These are phyloP conservation scores for Tulasnella sp. DNA, from an alignment of 768 basidiomycete species.

Conservation along the genomic window DNA sequence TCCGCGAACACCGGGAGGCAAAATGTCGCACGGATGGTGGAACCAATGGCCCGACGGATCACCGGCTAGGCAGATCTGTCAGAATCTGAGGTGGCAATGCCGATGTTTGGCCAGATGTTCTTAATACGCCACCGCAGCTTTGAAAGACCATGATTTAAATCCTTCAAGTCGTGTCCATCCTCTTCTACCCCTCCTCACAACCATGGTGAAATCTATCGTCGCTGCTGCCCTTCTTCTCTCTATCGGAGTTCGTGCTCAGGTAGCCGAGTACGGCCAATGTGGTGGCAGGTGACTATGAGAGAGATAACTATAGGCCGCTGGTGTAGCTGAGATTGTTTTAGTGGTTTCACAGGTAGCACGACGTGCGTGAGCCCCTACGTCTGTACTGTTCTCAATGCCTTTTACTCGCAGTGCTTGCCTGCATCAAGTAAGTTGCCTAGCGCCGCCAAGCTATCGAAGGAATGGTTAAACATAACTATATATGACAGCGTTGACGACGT, in stretches of 20 bases:
- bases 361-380: constrained; percentile 37
- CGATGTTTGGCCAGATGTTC: too few species aligned
- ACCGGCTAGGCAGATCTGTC: too few species aligned
- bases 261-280: not conserved
- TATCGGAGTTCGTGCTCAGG: constrained; percentile 1
- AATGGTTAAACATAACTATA: not conserved
- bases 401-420: constrained; percentile 46
- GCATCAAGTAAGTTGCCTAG: constrained; percentile 22
- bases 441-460: not conserved
- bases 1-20: too few species aligned
- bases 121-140: too few species aligned
- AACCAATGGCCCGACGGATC: too few species aligned
- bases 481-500: constrained; percentile 12
- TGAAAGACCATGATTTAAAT: too few species aligned
- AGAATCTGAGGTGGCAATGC: too few species aligned
- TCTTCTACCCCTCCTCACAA: too few species aligned
- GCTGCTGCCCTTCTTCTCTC: not conserved
- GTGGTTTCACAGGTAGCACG: constrained; percentile 32
- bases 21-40: too few species aligned
- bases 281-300: constrained; percentile 4
- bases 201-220: not conserved
- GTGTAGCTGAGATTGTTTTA: not conserved
- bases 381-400: constrained; percentile 34
- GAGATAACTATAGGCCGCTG: not conserved
- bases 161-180: too few species aligned